Conservation (phyloP, 768 basidiomycete species). For the Hebeloma cylindrosporum region DNA sequence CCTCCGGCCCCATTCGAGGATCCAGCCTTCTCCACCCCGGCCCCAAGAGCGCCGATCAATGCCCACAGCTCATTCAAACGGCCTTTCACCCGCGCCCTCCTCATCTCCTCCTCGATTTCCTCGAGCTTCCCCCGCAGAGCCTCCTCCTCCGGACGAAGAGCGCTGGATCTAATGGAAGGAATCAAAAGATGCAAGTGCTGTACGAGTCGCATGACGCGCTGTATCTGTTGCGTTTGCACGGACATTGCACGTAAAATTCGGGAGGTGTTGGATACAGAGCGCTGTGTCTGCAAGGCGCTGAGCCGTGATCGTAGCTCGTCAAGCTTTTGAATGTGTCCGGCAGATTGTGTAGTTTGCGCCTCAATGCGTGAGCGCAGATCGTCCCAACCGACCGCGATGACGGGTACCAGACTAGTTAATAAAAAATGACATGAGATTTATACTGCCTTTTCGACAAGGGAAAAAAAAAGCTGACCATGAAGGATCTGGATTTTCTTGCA, state of each 20-base stretch:
- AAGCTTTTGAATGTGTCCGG: conserved; percentile 65
- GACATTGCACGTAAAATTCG: conserved; percentile 63
- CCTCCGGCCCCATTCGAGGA: conserved; percentile 36
- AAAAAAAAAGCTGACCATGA: conserved; percentile 52
- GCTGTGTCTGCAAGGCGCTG: conserved; percentile 57
- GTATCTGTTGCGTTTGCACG: conserved; percentile 66
- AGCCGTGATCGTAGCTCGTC: conserved; percentile 72
- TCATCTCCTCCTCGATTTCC: conserved; percentile 72
- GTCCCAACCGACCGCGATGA: conserved; percentile 78
- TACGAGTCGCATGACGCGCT: conserved; percentile 66
- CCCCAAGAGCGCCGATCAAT: conserved; percentile 69
- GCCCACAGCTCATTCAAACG: conserved; percentile 88
- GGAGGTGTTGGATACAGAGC: conserved; percentile 64
- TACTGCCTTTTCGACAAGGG: not conserved
- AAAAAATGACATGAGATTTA: not conserved
- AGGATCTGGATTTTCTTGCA: conserved; percentile 79
- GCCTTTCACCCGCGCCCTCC: conserved; percentile 60
- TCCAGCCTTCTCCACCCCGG: conserved; percentile 58
- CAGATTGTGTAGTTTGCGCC: conserved; percentile 66
- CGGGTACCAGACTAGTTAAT: conserved; percentile 65
- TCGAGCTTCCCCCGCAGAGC: conserved; percentile 68
- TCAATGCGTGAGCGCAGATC: conserved; percentile 78
- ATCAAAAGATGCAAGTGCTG: conserved; percentile 81
- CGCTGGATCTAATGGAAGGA: conserved; percentile 70
- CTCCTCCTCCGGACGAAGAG: conserved; percentile 82